Percentiles rank a stretch among this genome's conserved stretches.
These are phyloP conservation scores for Phycomyces blakesleeanus DNA, from an alignment of 192 early-diverging fungal species.

Conservation along the genomic window DNA sequence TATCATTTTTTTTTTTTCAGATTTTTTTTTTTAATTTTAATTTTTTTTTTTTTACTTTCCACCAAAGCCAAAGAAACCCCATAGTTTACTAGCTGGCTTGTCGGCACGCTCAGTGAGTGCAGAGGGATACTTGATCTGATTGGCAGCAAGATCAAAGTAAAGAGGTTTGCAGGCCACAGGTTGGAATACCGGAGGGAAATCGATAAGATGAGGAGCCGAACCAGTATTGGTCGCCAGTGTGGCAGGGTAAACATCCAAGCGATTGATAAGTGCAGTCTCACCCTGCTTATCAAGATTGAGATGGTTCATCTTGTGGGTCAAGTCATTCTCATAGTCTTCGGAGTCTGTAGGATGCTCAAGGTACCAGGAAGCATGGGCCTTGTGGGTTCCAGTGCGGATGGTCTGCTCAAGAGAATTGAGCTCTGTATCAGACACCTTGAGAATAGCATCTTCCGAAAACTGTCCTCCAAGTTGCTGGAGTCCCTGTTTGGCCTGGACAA, in stretches of 20 bases:
- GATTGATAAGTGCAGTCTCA: slow-evolving; percentile 47
- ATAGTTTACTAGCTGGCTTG: slow-evolving; percentile 12
- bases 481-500: slow-evolving; percentile 47
- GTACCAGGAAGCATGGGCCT: slow-evolving; percentile 53
- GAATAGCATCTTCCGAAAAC: slow-evolving; percentile 35
- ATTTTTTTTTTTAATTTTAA: too few species aligned
- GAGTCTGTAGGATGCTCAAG: slow-evolving; percentile 31
- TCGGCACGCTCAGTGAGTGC: slow-evolving; percentile 13
- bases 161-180: slow-evolving; percentile 70
- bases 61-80: slow-evolving; percentile 29
- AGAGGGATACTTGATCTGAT: slow-evolving; percentile 58
- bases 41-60: slow-evolving; percentile 1
- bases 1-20: neutral
- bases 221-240: slow-evolving; percentile 21
- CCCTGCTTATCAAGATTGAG: slow-evolving; percentile 41
- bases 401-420: slow-evolving; percentile 38
- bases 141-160: slow-evolving; percentile 77
- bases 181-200: slow-evolving; percentile 62
- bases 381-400: slow-evolving; percentile 49
- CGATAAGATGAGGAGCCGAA: slow-evolving; percentile 48
- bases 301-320: slow-evolving; percentile 33
- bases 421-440: slow-evolving; percentile 40
- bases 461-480: slow-evolving; percentile 28
- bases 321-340: slow-evolving; percentile 7
- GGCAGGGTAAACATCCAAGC: slow-evolving; percentile 52